A percentile compares a stretch with the other conserved stretches of the same genome.
Evolutionary conservation across 75 land plant species (phyloP).

Genomic region (Sequoia sempervirens): DNA sequence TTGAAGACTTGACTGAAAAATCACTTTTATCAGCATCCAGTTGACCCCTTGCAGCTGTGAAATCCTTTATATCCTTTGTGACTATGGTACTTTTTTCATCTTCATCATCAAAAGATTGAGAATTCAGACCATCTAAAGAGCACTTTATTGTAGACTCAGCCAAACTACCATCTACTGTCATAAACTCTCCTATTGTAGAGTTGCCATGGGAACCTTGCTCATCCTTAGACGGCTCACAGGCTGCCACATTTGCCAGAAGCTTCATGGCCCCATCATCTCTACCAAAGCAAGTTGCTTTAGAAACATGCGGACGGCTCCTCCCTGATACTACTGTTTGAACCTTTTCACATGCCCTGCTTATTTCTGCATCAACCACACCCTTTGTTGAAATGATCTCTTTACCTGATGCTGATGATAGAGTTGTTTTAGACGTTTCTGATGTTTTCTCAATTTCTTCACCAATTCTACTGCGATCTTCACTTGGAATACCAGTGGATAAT

Average conservation of each 20-base stretch:
- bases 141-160: background rate
- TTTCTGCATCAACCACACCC: constrained; percentile 14
- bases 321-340: constrained; percentile 50
- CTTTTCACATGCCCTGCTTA: constrained; percentile 15
- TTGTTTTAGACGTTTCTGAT: constrained; percentile 17
- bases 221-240: constrained; percentile 55
- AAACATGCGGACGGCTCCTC: constrained; percentile 47
- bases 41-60: background rate
- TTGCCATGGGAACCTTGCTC: constrained; percentile 9
- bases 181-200: background rate
- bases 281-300: constrained; percentile 33
- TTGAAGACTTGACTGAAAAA: background rate
- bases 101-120: background rate
- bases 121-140: background rate
- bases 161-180: constrained; percentile 2
- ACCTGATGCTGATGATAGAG: constrained; percentile 20
- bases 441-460: constrained; percentile 25
- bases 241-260: constrained; percentile 92
- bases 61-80: constrained; percentile 3
- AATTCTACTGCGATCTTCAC: constrained; percentile 30
- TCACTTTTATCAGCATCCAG: background rate
- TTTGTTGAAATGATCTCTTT: constrained; percentile 13
- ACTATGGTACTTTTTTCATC: constrained; percentile 11
- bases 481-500: constrained; percentile 19
- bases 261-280: constrained; percentile 88